Evolutionary conservation across 257 asterid genomes (phyloP), one percentile per base, ranked within the genome.

Genomic region (Sherardia arvensis): DNA sequence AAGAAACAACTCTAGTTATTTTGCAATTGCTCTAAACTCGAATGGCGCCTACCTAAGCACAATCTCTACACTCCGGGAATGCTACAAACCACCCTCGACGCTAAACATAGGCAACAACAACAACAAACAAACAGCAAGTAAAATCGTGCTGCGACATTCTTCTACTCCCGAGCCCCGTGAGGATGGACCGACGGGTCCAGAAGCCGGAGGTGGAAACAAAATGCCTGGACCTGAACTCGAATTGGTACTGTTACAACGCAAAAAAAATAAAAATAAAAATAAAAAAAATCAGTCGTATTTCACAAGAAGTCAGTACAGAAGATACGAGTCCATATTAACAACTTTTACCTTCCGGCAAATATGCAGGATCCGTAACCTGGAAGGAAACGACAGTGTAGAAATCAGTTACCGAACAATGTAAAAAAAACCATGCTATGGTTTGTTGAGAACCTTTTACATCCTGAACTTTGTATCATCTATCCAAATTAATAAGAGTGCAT

Each of bases 331-430:
- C 2, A 54, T 29, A 8, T 8, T 30, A 48, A 17, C 30, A 67
- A 4, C 28, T 62, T 83, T 76, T 62, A 92, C 98, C 95, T 88
- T 84, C 95, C 95, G 0, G 83, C 63, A 71, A 86, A 92, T 73
- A 67, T 76, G 68, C 98, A 92, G 27, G 97, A 80, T 69, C 89
- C 90, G 47, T 85, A 76, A 67, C 98, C 97, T 88, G 93, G 74
- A 80, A 66, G 22, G 23, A 29, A 60, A 60, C 9, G 26, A 48
- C 26, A 63, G 54, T 11, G 11, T 7, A 68, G 28, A 33, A 8
- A 43, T 64, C 54, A 53, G 68, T 25, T 21, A 11, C 25, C 9
- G 3, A 4, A 8, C n/a, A 60, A 23, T 33, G 20, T 18, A 21
- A 32, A 11, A 33, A 1, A n/a, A 40, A 27, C 59, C 58, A 32